Percentiles rank a stretch among this genome's conserved stretches.
phyloP scores from a whole-genome alignment of 768 basidiomycete species.

The Russula sp. region DNA sequence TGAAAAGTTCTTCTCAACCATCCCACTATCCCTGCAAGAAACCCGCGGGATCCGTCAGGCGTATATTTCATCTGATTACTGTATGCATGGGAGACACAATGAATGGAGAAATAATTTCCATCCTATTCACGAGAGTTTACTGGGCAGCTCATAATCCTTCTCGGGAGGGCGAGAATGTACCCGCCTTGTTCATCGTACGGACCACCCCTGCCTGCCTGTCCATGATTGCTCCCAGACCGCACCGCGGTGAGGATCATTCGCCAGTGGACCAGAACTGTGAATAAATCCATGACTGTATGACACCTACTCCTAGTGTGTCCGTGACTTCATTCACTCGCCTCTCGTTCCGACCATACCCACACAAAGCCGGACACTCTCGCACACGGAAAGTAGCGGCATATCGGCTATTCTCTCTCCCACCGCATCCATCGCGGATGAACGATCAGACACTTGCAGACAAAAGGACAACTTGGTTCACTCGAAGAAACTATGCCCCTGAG shows the following conservation, averaged over 20 bases:
- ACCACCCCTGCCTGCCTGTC: too few relatives aligned
- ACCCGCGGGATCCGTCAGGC: too few relatives aligned
- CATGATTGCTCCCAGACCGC: background rate
- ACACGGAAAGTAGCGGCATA: too few relatives aligned
- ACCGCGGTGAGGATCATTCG: slow-evolving; percentile 1
- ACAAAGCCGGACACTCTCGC: background rate
- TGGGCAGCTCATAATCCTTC: background rate
- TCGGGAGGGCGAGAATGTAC: slow-evolving; percentile 14
- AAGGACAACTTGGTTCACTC: background rate
- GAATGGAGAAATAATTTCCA: background rate
- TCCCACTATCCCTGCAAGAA: too few relatives aligned
- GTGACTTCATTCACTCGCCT: background rate
- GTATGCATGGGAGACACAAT: too few relatives aligned
- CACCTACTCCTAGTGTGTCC: background rate
- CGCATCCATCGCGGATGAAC: background rate
- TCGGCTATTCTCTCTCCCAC: background rate
- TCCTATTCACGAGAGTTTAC: background rate
- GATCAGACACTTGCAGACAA: too few relatives aligned
- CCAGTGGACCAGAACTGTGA: background rate
- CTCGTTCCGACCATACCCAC: background rate
- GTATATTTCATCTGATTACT: too few relatives aligned
- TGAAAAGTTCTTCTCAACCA: too few relatives aligned
- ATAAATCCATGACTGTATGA: background rate
- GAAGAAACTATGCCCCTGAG: slow-evolving; percentile 4
- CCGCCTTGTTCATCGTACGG: background rate